Conservation (phyloP, 2,329 filamentous ascomycete genomes). For the Cladophialophora immunda region DNA sequence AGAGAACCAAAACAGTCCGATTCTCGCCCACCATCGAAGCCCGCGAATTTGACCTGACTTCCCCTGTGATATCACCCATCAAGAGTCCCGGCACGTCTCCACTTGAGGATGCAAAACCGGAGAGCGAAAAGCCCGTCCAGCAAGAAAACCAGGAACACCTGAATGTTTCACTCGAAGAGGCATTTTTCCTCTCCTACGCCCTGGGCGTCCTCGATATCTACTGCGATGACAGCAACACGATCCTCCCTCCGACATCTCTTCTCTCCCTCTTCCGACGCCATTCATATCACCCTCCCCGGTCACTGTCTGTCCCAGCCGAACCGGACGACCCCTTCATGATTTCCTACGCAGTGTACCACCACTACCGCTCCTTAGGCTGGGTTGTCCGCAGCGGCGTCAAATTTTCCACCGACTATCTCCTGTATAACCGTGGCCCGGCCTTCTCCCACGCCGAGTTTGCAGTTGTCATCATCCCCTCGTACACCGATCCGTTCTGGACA, state of each 20-base stretch:
- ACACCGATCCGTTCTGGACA: slow-evolving; percentile 76
- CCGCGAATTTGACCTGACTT: slow-evolving; percentile 61
- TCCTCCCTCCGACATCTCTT: slow-evolving; percentile 65
- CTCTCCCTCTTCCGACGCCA: slow-evolving; percentile 73
- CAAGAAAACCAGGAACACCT: slow-evolving; percentile 76
- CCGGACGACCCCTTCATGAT: slow-evolving; percentile 86
- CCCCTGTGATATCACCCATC: slow-evolving; percentile 41
- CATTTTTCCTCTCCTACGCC: slow-evolving; percentile 86
- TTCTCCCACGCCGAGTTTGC: slow-evolving; percentile 97
- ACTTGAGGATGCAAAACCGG: slow-evolving; percentile 25
- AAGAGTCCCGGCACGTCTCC: slow-evolving; percentile 36
- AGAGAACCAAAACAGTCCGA: slow-evolving; percentile 68
- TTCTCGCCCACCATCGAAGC: slow-evolving; percentile 75
- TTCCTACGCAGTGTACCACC: slow-evolving; percentile 90
- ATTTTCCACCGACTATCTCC: slow-evolving; percentile 92
- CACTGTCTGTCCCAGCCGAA: slow-evolving; percentile 56
- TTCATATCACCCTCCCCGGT: slow-evolving; percentile 72
- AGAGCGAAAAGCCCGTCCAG: slow-evolving; percentile 40
- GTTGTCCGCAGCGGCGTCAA: slow-evolving; percentile 92
- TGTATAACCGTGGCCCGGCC: slow-evolving; percentile 91
- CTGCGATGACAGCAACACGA: slow-evolving; percentile 46
- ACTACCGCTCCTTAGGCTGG: slow-evolving; percentile 95
- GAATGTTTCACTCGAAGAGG: slow-evolving; percentile 89
- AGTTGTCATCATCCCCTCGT: slow-evolving; percentile 82
- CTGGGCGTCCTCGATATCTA: slow-evolving; percentile 76